A percentile compares a stretch with the other conserved stretches of the same genome.
Evolutionary conservation across 2,329 filamentous ascomycete genomes (phyloP).

Genomic region (Didymella sp.): DNA sequence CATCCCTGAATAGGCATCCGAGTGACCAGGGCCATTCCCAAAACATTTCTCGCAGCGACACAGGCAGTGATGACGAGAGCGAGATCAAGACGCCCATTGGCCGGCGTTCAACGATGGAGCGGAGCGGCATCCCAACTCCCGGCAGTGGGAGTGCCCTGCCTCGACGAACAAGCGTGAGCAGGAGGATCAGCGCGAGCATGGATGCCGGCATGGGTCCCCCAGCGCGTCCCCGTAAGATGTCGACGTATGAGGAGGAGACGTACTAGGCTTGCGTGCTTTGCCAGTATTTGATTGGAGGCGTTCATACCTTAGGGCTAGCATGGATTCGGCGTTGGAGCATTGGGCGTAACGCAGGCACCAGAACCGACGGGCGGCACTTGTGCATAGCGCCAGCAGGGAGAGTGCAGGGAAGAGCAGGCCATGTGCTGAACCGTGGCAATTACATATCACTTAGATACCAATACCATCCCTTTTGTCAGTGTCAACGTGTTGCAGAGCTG

Average conservation of each 20-base stretch:
- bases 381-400: conserved; percentile 2
- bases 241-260: conserved; percentile 62
- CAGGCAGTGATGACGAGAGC: conserved; percentile 50
- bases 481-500: too few relatives aligned
- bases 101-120: conserved; percentile 54
- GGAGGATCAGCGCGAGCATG: conserved; percentile 49
- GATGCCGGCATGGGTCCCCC: conserved; percentile 57
- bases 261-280: conserved; percentile 49
- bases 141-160: conserved; percentile 54
- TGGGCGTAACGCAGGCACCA: conserved; percentile 11
- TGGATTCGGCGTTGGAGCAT: conserved; percentile 15
- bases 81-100: conserved; percentile 53
- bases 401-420: conserved; percentile 14
- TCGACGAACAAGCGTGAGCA: conserved; percentile 59
- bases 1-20: conserved; percentile 70
- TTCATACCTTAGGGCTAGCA: conserved; percentile 10
- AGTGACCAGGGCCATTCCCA: conserved; percentile 44
- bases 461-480: conserved; percentile 42
- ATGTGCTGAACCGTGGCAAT: conserved; percentile 19
- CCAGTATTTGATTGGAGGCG: conserved; percentile 6
- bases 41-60: conserved; percentile 53
- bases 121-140: conserved; percentile 59
- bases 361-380: not conserved
- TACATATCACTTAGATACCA: conserved; percentile 39
- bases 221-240: conserved; percentile 58